Evolutionary conservation across 2,329 filamentous ascomycete species (phyloP).

Genomic region (Cladosporium sp.): DNA sequence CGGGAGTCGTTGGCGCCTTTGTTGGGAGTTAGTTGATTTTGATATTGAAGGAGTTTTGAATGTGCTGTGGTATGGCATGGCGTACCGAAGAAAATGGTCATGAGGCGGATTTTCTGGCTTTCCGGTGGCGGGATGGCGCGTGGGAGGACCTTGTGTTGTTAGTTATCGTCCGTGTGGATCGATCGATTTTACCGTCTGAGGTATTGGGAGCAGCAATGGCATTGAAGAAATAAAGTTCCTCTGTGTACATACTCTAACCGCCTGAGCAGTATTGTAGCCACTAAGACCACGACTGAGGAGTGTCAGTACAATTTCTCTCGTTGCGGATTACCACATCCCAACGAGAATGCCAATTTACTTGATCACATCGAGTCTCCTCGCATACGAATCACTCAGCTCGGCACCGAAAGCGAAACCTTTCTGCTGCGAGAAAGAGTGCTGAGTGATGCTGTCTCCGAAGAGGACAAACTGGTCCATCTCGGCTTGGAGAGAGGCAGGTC

Average conservation of each 20-base stretch:
- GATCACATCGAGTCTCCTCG: conserved; percentile 74
- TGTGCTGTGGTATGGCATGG: neutral
- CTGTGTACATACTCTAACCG: conserved; percentile 39
- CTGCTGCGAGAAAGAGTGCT: conserved; percentile 57
- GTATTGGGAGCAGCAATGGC: neutral
- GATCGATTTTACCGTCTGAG: neutral
- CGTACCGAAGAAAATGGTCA: conserved; percentile 46
- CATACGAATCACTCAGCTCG: conserved; percentile 64
- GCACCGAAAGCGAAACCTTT: conserved; percentile 69
- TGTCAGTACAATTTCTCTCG: neutral
- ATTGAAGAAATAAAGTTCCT: neutral
- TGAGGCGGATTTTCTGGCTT: conserved; percentile 57
- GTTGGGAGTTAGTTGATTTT: conserved; percentile 47
- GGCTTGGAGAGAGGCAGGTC: neutral
- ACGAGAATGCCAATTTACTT: conserved; percentile 44
- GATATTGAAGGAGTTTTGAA: neutral
- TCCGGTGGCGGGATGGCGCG: conserved; percentile 65
- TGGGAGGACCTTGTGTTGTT: conserved; percentile 51
- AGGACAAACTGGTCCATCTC: conserved; percentile 61
- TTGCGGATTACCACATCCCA: conserved; percentile 1
- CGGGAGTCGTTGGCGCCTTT: conserved; percentile 82
- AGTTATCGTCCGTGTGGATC: no score
- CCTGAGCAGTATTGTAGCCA: conserved; percentile 78
- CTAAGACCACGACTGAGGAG: conserved; percentile 59
- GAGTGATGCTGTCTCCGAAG: conserved; percentile 85